Evolutionary conservation across 2,329 filamentous ascomycete species (phyloP), one percentile per base, ranked within the genome.

Genomic region (Alternaria sp.): DNA sequence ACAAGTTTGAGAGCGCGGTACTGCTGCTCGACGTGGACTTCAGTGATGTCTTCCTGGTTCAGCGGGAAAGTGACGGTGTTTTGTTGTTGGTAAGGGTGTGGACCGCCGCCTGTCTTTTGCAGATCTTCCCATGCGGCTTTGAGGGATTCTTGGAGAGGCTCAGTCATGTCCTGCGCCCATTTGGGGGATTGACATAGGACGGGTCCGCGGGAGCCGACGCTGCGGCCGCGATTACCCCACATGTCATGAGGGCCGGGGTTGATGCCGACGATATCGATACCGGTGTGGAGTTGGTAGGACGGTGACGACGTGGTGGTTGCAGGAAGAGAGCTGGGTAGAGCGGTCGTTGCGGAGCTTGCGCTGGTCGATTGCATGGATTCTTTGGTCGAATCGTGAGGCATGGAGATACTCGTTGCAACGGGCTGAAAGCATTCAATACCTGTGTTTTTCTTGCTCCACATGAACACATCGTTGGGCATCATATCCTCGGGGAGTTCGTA

Each of bases 1-100:
- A 61, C 30, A 4, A 74, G 25, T 36, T 62, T 66, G 0, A 73
- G 26, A 25, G 68, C 67, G 44, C 49, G 59, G 19, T 58, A 47
- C 15, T 65, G 64, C 19, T 50, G 21, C 44, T 54, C 56, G 10
- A 65, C 65, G 44, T 67, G 59, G 5, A 74, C 68, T 36, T 69
- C 69, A 5, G 58, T 67, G n/a, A 74, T 57, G 4, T 63, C 64
- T 12, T 57, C 40, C 3, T 66, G 64, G 19, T 73, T 66, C 11
- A 72, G 62, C 0, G 64, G 54, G 28, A 73, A 68, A 11, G 13
- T 54, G 57, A 65, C 26, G 15, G 46, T 57, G 45, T 32, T 19
- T 21, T 36, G 23, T 36, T 1, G 7, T 8, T 19, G 15, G n/a
- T 36, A n/a, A 36, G 32, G 15, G 15, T 36, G 32, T 36, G 32